Conservation (phyloP, 2,329 filamentous ascomycete species). For the Colletotrichum endophyticum region DNA sequence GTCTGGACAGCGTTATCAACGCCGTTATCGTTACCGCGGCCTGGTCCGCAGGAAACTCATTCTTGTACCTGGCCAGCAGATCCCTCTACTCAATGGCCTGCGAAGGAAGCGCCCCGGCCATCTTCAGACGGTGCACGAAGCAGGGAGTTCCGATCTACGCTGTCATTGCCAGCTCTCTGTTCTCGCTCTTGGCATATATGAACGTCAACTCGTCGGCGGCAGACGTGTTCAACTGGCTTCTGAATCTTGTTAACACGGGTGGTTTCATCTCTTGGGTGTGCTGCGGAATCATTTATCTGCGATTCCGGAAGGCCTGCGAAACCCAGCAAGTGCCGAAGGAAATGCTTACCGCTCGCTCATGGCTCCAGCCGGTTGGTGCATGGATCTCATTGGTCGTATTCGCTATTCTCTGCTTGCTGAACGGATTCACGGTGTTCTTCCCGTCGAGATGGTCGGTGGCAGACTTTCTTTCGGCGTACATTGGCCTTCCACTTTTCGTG, state of each 20-base stretch:
- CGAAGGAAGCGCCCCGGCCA: background rate
- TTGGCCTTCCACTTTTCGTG: slow-evolving; percentile 66
- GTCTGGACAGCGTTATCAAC: slow-evolving; percentile 59
- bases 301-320: slow-evolving; percentile 57
- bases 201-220: slow-evolving; percentile 63
- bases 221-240: slow-evolving; percentile 67
- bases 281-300: slow-evolving; percentile 60
- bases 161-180: slow-evolving; percentile 54
- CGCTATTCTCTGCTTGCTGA: slow-evolving; percentile 59
- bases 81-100: slow-evolving; percentile 38
- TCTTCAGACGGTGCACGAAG: background rate
- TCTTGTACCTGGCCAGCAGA: slow-evolving; percentile 59
- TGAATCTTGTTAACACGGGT: slow-evolving; percentile 56
- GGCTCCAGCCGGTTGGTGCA: slow-evolving; percentile 59
- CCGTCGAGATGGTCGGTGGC: slow-evolving; percentile 58
- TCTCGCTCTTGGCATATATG: slow-evolving; percentile 66
- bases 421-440: slow-evolving; percentile 70
- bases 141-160: slow-evolving; percentile 1
- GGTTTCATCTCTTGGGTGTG: slow-evolving; percentile 60
- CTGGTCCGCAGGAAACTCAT: slow-evolving; percentile 53
- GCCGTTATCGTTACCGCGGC: slow-evolving; percentile 57
- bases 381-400: slow-evolving; percentile 58
- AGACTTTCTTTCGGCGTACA: slow-evolving; percentile 67
- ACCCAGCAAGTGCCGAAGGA: slow-evolving; percentile 41
- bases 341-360: background rate